Base-by-base conservation (phyloP, 1,284 basidiomycete species). In the Pisolithus thermaeus region DNA sequence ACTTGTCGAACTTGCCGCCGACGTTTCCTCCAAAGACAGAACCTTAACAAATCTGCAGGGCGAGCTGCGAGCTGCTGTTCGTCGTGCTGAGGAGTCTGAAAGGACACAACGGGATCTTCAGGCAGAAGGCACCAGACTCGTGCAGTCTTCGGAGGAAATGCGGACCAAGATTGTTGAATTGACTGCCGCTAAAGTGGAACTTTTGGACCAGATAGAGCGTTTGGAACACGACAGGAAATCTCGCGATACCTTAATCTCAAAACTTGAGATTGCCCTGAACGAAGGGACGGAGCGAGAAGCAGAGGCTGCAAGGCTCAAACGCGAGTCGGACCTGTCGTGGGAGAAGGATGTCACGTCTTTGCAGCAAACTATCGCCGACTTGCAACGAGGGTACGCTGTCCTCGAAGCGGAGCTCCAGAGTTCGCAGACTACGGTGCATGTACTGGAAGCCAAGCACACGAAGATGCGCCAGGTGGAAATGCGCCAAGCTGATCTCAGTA, bases 131-230 rank as follows among this genome's bases (percentile, higher is more conserved):
- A 80, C 78, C 23, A 76, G 73, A 46, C 74, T 91, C 28, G 80
- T 91, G 80, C 78, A 76, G 35, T 83, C 84, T n/a, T 69, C 91
- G 50, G 83, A 90, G 55, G 87, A 91, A 68, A 86, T 90, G 82
- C 78, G 86, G n/a, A 81, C 87, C 27, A 90, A 90, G 72, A 81
- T 89, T 56, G 81, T 90, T 12, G 84, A 90, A 64, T 73, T 91
- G 47, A 89, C 84, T 1, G 78, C 81, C 47, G 75, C 71, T 50
- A 89, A 87, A 62, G 67, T 86, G 12, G 78, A 85, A 52, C 73
- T 90, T 18, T 74, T 75, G 47, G 87, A 90, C 55, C 78, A 78
- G 56, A 70, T 82, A 42, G 80, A 80, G 51, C 65, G 68, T 50
- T 67, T 88, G 50, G 75, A 83, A 54, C 72, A 74, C 49, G 71